Evolutionary conservation across 495 filamentous ascomycete species (phyloP).

Genomic region (Aspergillus olivimuriae): DNA sequence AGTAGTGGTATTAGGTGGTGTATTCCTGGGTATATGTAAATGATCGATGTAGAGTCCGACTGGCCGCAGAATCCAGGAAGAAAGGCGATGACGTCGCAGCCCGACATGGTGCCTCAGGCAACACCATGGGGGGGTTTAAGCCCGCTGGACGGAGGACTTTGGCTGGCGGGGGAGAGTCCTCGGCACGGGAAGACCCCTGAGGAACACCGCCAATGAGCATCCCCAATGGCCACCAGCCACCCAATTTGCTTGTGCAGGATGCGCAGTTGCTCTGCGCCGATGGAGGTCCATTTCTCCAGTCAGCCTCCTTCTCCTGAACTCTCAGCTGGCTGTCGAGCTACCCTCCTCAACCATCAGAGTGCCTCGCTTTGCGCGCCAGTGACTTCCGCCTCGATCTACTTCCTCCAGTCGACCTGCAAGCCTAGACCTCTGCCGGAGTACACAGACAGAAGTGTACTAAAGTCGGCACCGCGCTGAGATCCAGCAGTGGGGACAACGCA

Average conservation of each 20-base stretch:
- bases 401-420: too few relatives aligned
- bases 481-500: slow-evolving; percentile 21
- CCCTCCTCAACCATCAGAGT: too few relatives aligned
- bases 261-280: not conserved
- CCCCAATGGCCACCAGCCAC: slow-evolving; percentile 8
- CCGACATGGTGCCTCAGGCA: not conserved
- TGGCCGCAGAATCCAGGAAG: too few relatives aligned
- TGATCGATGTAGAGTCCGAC: too few relatives aligned
- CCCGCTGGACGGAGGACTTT: not conserved
- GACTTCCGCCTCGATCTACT: too few relatives aligned
- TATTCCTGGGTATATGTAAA: too few relatives aligned
- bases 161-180: not conserved
- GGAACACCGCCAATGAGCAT: slow-evolving; percentile 8
- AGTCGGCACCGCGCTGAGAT: not conserved
- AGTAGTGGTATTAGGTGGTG: too few relatives aligned
- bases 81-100: not conserved
- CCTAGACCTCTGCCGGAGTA: too few relatives aligned
- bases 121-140: too few relatives aligned
- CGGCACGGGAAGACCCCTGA: slow-evolving; percentile 9
- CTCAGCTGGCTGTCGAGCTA: not conserved
- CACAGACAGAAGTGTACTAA: not conserved
- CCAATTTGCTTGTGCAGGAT: slow-evolving; percentile 7
- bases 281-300: not conserved
- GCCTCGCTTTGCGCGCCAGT: too few relatives aligned
- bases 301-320: not conserved